Percentiles rank a stretch among this genome's conserved stretches.
Conservation (phyloP, 1,284 basidiomycete genomes). For the Rhizoctonia solani region DNA sequence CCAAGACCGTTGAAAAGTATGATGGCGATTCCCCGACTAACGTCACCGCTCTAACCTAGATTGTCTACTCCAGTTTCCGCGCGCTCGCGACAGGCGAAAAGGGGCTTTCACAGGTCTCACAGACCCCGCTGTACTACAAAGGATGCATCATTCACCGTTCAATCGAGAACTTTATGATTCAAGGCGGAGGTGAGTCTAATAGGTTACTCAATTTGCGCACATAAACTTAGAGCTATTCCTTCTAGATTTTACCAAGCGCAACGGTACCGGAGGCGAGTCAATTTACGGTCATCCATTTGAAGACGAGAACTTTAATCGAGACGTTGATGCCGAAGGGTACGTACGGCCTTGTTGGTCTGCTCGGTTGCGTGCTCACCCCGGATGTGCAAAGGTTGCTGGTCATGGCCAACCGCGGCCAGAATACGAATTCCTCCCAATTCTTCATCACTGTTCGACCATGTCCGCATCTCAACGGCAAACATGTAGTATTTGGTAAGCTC, state of each 20-base stretch:
- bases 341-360: conserved; percentile 29
- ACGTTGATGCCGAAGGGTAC: conserved; percentile 66
- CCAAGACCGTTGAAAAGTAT: conserved; percentile 87
- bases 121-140: conserved; percentile 80
- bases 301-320: conserved; percentile 73
- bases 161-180: conserved; percentile 87
- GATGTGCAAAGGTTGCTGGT: conserved; percentile 59
- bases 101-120: conserved; percentile 65
- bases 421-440: conserved; percentile 82
- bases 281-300: conserved; percentile 76
- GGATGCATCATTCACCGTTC: conserved; percentile 77
- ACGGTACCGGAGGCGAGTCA: conserved; percentile 81
- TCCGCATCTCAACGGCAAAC: conserved; percentile 76
- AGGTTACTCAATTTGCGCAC: not conserved
- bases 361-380: not conserved
- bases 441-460: conserved; percentile 77
- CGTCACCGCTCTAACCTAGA: not conserved
- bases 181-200: conserved; percentile 65
- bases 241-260: conserved; percentile 73
- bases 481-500: conserved; percentile 69
- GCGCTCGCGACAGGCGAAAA: conserved; percentile 87
- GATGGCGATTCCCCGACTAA: conserved; percentile 39
- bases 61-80: conserved; percentile 65
- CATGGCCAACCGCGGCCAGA: conserved; percentile 80
- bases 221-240: not conserved